Percentiles rank a stretch among this genome's conserved stretches.
Evolutionary conservation across 257 asterid species (phyloP).

Genomic region (Penstemon newberryi): DNA sequence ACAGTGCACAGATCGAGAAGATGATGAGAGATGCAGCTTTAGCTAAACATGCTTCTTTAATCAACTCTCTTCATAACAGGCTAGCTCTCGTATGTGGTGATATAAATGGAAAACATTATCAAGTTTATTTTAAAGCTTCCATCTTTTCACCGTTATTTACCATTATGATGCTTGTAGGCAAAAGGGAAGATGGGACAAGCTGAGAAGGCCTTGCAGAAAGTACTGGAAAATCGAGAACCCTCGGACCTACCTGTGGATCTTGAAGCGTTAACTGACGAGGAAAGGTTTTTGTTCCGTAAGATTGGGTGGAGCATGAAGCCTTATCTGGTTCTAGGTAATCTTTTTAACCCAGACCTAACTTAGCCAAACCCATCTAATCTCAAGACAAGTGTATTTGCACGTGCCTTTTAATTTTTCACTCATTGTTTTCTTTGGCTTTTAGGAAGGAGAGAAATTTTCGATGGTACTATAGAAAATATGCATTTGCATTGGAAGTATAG

Average conservation of each 20-base stretch:
- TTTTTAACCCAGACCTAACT: not conserved
- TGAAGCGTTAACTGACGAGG: slow-evolving; percentile 82
- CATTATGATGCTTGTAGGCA: slow-evolving; percentile 53
- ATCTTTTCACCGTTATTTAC: slow-evolving; percentile 19
- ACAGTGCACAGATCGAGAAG: slow-evolving; percentile 56
- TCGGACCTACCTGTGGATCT: slow-evolving; percentile 70
- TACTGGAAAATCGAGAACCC: slow-evolving; percentile 63
- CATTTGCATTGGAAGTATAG: slow-evolving; percentile 94
- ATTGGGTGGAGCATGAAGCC: slow-evolving; percentile 95
- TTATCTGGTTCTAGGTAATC: slow-evolving; percentile 64
- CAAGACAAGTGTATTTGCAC: no score
- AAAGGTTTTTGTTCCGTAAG: slow-evolving; percentile 75
- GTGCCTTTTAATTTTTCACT: no score
- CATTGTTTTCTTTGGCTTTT: slow-evolving; percentile 18
- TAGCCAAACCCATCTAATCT: no score
- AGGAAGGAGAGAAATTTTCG: slow-evolving; percentile 90
- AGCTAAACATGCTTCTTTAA: slow-evolving; percentile 59
- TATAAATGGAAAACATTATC: slow-evolving; percentile 12
- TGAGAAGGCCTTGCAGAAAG: slow-evolving; percentile 59
- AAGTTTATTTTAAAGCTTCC: slow-evolving; percentile 7
- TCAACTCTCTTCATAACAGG: slow-evolving; percentile 63
- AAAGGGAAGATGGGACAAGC: slow-evolving; percentile 65
- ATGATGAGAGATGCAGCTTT: slow-evolving; percentile 71
- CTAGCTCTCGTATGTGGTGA: slow-evolving; percentile 63
- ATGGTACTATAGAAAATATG: slow-evolving; percentile 90